phyloP scores from a whole-genome alignment of 2,329 filamentous ascomycete genomes.

The Penicillium sp. region DNA sequence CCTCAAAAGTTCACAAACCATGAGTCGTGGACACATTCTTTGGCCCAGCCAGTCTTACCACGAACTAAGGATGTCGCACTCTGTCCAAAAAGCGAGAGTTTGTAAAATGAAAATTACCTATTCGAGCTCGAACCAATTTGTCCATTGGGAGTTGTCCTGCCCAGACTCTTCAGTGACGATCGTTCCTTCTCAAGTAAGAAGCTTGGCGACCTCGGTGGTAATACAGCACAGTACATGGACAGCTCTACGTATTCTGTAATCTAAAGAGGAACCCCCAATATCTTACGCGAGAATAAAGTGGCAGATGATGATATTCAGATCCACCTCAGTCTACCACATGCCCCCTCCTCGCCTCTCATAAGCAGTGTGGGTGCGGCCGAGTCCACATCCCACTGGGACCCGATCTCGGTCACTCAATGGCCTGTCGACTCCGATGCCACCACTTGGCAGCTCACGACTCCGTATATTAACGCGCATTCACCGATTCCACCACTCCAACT shows the following conservation, averaged over 20 bases:
- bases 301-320: not conserved
- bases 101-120: no score
- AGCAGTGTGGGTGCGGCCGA: not conserved
- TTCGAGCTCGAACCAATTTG: not conserved
- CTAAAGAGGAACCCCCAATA: not conserved
- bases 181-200: not conserved
- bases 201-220: not conserved
- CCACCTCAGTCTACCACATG: not conserved
- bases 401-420: slow-evolving; percentile 14
- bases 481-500: slow-evolving; percentile 2
- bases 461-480: slow-evolving; percentile 8
- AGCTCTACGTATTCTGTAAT: not conserved
- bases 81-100: no score
- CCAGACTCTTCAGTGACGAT: not conserved
- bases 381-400: slow-evolving; percentile 6
- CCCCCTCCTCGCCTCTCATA: not conserved
- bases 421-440: slow-evolving; percentile 7
- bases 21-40: not conserved
- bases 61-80: not conserved
- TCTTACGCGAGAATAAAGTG: not conserved
- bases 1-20: not conserved
- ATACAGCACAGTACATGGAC: not conserved
- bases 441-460: not conserved
- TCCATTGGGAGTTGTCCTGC: not conserved
- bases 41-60: not conserved